Base-by-base conservation (phyloP, 768 basidiomycete genomes). In the Hygrocybe punicea region DNA sequence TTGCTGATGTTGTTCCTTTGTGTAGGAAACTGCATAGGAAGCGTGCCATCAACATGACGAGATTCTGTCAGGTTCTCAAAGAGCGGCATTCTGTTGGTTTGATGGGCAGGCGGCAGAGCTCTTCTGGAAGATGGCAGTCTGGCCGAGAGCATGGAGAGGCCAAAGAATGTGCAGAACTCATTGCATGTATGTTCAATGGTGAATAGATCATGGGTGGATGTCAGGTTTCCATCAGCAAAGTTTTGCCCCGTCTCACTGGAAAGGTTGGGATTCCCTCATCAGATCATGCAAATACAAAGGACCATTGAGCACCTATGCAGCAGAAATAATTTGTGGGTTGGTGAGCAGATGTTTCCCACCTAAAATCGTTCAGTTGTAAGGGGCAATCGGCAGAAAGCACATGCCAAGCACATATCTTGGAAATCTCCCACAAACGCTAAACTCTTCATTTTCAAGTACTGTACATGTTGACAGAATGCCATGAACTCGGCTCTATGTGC, bases 381-480 rank as follows among this genome's bases (percentile, higher is more conserved):
- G 37, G 6, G 21, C 19, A 25, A n/a, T 39, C 17, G 46, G 16
- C n/a, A 39, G 35, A 16, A 2, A 16, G 35, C 3, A 14, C 7
- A 51, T 4, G 8, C 8, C 29, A 29, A 29, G 29, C 8, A 25
- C 51, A 9, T 34, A 60, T 63, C 64, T 62, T 65, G 64, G 39
- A 42, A 65, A 54, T 65, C 62, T 19, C 60, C 56, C 19, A 65
- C 45, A 45, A 63, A 63, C 0, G 56, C 64, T 0, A 56, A 13
- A 24, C 45, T 52, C 17, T 58, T 50, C 2, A 63, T 65, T 37
- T 62, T 60, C 24, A n/a, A 37, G 48, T 62, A 65, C 24, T 65
- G 64, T 1, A 60, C 53, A 47, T 65, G 64, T 36, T 65, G 64
- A 25, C 36, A 47, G 45, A 65, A 63, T 14, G 60, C 42, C 5